Percentiles rank a stretch among this genome's conserved stretches.
These are phyloP conservation scores for Neofusicoccum umdonicola DNA, from an alignment of 2,329 filamentous ascomycete genomes.

Conservation along the genomic window DNA sequence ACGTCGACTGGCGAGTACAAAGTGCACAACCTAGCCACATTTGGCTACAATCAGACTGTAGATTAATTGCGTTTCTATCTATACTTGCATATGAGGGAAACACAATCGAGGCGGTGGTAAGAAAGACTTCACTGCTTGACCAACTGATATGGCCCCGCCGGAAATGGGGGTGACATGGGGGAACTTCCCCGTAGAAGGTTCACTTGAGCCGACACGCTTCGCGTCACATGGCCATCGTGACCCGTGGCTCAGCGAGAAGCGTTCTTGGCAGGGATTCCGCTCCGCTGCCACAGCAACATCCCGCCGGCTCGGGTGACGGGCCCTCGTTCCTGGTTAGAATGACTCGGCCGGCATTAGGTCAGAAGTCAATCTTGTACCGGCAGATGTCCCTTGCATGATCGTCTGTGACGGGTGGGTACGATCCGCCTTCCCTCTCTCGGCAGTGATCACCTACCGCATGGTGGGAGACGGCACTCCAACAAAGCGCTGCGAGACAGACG, in stretches of 20 bases:
- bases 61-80: background rate
- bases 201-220: background rate
- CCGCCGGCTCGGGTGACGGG: background rate
- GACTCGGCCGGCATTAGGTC: background rate
- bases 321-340: background rate
- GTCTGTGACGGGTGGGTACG: background rate
- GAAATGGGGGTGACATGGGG: background rate
- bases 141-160: background rate
- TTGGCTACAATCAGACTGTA: conserved; percentile 12
- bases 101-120: background rate
- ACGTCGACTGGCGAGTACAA: conserved; percentile 33
- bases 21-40: background rate
- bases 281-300: background rate
- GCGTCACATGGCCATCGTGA: background rate
- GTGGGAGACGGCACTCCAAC: background rate
- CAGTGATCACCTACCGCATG: background rate
- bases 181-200: background rate
- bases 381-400: conserved; percentile 3
- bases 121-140: background rate
- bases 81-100: background rate
- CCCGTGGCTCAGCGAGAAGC: background rate
- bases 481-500: background rate
- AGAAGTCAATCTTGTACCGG: background rate
- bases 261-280: background rate
- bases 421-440: background rate